Percentiles rank a stretch among this genome's conserved stretches.
Conservation (phyloP, 2,329 filamentous ascomycete species). For the Fusarium tjaetaba region DNA sequence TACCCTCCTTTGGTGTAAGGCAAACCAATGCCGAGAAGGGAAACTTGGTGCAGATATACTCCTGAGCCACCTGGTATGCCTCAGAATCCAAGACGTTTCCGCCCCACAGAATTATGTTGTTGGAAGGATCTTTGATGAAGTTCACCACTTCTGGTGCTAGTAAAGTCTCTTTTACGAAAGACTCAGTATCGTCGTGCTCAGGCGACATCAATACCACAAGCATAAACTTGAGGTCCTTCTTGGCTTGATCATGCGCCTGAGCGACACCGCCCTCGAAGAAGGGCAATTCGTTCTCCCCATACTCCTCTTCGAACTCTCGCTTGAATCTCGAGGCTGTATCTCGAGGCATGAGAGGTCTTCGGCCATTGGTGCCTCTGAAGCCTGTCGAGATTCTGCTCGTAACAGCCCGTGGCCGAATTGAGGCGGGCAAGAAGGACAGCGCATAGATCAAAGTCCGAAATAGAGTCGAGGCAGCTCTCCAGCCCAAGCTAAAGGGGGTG, state of each 20-base stretch:
- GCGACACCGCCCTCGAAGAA: slow-evolving; percentile 93
- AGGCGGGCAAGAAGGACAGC: slow-evolving; percentile 81
- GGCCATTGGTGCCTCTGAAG: slow-evolving; percentile 70
- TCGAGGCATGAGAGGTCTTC: slow-evolving; percentile 81
- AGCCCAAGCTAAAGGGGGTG: slow-evolving; percentile 82
- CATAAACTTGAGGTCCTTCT: slow-evolving; percentile 90
- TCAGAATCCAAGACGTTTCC: slow-evolving; percentile 94
- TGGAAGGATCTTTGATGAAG: slow-evolving; percentile 78
- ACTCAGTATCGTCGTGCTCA: slow-evolving; percentile 90
- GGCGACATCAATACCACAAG: slow-evolving; percentile 89
- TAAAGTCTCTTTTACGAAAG: slow-evolving; percentile 84
- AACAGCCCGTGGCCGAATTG: slow-evolving; percentile 64
- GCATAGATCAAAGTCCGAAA: slow-evolving; percentile 81
- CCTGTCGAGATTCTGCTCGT: slow-evolving; percentile 63
- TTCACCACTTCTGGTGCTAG: slow-evolving; percentile 77
- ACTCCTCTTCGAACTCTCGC: slow-evolving; percentile 94
- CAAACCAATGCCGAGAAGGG: slow-evolving; percentile 89
- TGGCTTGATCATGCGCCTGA: slow-evolving; percentile 88
- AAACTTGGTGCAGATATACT: slow-evolving; percentile 90
- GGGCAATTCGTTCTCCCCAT: slow-evolving; percentile 75
- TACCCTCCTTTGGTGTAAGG: slow-evolving; percentile 84
- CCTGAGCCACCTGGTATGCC: slow-evolving; percentile 90
- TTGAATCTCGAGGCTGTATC: slow-evolving; percentile 91
- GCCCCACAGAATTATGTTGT: slow-evolving; percentile 89
- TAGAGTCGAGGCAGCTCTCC: slow-evolving; percentile 73